Conservation (phyloP, 306 rosid genomes). For the Ceratonia siliqua region DNA sequence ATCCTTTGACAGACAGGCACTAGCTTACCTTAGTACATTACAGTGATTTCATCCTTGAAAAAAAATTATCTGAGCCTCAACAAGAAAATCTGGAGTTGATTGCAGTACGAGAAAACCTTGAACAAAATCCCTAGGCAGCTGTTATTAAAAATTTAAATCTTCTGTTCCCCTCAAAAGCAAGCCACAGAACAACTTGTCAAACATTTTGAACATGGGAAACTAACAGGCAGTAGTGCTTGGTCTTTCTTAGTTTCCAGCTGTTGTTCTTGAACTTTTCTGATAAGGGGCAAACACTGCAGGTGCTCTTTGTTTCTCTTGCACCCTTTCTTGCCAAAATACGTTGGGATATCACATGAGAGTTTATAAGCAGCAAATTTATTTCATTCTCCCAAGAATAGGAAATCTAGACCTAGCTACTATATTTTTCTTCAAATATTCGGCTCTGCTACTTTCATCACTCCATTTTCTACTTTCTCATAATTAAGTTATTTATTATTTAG, state of each 20-base stretch:
- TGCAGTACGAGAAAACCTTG: background rate
- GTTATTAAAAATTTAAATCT: background rate
- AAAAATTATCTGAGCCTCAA: background rate
- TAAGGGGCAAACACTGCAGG: background rate
- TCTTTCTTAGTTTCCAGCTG: conserved; percentile 5
- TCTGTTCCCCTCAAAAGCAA: conserved; percentile 4
- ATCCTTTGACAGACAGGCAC: background rate
- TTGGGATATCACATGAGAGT: too few relatives aligned
- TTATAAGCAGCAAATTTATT: too few relatives aligned
- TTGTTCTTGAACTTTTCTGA: background rate
- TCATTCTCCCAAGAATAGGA: background rate
- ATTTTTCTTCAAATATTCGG: background rate
- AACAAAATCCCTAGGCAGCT: background rate
- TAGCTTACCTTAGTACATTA: background rate
- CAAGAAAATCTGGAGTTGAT: background rate
- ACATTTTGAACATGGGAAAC: conserved; percentile 8
- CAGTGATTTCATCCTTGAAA: background rate
- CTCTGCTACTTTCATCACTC: background rate
- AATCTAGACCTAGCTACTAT: background rate
- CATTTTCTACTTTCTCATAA: background rate
- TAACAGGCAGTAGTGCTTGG: background rate
- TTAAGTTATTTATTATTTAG: background rate
- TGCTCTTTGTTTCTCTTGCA: background rate
- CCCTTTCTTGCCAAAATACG: background rate
- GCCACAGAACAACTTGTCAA: background rate